phyloP scores from a whole-genome alignment of 371 early-diverging fungal genomes.

The Rhizopus arrhizus region DNA sequence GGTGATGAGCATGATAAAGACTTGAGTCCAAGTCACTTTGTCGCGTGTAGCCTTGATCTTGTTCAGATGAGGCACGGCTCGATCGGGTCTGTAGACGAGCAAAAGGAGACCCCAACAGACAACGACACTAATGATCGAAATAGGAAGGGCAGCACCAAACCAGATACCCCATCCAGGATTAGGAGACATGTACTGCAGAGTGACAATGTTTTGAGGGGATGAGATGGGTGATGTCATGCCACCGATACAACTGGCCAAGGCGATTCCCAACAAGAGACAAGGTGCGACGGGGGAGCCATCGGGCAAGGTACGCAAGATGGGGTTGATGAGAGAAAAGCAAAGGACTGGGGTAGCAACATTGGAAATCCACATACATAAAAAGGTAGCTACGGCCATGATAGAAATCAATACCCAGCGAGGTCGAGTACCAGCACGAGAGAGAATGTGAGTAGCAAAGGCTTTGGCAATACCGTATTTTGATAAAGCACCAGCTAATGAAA shows the following conservation, averaged over 20 bases:
- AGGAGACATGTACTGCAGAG: constrained; percentile 84
- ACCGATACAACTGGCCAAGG: constrained; percentile 92
- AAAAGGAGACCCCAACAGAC: constrained; percentile 85
- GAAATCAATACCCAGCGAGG: constrained; percentile 72
- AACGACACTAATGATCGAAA: constrained; percentile 72
- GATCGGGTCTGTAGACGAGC: constrained; percentile 63
- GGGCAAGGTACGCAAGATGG: constrained; percentile 74
- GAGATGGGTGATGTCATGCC: constrained; percentile 98
- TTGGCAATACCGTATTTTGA: constrained; percentile 72
- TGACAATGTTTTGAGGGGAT: constrained; percentile 92
- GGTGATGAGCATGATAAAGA: constrained; percentile 61
- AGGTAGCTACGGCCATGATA: constrained; percentile 76
- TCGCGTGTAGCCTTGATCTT: constrained; percentile 56
- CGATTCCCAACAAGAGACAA: constrained; percentile 90
- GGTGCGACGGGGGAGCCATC: constrained; percentile 73
- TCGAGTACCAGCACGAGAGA: constrained; percentile 73
- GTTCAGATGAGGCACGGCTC: constrained; percentile 52
- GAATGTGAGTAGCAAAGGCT: constrained; percentile 66
- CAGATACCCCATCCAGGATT: constrained; percentile 85
- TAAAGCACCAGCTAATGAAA: constrained; percentile 81
- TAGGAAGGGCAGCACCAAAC: constrained; percentile 79
- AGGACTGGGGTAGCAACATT: constrained; percentile 87
- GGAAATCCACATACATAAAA: constrained; percentile 80
- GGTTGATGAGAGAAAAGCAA: constrained; percentile 77
- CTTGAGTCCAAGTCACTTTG: constrained; percentile 58